Conservation (phyloP, 2,329 filamentous ascomycete genomes). For the Penicillium brasilianum region DNA sequence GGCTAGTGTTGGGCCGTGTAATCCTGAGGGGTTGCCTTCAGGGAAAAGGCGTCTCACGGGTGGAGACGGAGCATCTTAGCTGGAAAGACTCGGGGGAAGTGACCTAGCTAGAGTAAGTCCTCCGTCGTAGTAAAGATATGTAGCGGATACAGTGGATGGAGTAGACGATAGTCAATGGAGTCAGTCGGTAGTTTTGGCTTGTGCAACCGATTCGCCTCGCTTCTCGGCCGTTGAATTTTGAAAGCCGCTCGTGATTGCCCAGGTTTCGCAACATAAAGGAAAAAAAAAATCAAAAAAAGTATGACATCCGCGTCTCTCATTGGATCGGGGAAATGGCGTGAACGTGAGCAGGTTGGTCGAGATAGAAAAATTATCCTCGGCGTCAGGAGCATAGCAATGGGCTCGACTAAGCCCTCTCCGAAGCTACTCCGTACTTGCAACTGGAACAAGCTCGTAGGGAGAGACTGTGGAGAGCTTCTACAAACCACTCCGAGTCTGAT, state of each 20-base stretch:
- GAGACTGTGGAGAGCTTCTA: not conserved
- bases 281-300: not conserved
- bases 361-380: not conserved
- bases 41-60: constrained; percentile 5
- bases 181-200: not conserved
- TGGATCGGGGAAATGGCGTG: constrained; percentile 9
- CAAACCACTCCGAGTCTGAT: not conserved
- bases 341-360: not conserved
- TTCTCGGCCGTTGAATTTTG: constrained; percentile 10
- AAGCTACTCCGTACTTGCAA: not conserved
- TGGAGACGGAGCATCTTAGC: not conserved
- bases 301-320: not conserved
- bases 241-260: constrained; percentile 11
- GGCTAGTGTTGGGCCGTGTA: not conserved
- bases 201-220: not conserved
- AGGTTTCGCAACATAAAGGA: constrained; percentile 7
- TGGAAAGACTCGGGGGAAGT: not conserved
- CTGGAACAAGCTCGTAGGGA: not conserved
- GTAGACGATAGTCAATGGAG: not conserved
- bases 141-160: not conserved
- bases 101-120: not conserved
- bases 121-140: not conserved
- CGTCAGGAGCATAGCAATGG: not conserved
- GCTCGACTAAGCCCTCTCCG: not conserved
- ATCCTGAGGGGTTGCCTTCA: not conserved